Evolutionary conservation across 1,284 basidiomycete species (phyloP).

Genomic region (Marasmius oreades): DNA sequence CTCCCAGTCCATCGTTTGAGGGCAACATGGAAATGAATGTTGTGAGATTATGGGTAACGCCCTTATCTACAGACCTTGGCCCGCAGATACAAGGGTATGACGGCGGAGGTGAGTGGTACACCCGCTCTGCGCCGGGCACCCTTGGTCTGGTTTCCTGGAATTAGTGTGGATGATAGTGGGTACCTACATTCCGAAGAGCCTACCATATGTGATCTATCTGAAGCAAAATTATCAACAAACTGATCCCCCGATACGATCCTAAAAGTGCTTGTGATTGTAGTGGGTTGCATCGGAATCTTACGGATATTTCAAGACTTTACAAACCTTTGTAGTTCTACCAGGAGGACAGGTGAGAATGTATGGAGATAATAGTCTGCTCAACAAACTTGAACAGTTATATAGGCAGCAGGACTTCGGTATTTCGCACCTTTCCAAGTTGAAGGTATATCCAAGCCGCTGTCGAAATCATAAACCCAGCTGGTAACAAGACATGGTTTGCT

Average conservation of each 20-base stretch:
- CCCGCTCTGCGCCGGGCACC: constrained; percentile 3
- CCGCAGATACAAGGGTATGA: constrained; percentile 52
- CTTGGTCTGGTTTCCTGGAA: not conserved
- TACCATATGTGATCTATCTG: constrained; percentile 80
- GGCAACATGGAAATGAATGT: constrained; percentile 54
- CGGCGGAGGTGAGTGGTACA: constrained; percentile 44
- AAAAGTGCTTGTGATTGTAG: constrained; percentile 34
- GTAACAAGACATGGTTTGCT: constrained; percentile 1
- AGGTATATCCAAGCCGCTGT: constrained; percentile 46
- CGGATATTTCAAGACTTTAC: constrained; percentile 2
- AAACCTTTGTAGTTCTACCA: constrained; percentile 46
- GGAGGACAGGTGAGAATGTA: constrained; percentile 46
- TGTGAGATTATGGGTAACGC: constrained; percentile 56
- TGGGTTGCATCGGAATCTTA: not conserved
- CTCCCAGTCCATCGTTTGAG: constrained; percentile 27
- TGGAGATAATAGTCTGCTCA: constrained; percentile 47
- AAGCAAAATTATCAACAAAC: constrained; percentile 63
- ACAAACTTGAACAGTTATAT: not conserved
- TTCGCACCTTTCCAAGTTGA: constrained; percentile 45
- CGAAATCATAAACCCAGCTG: constrained; percentile 67
- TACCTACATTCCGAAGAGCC: constrained; percentile 10
- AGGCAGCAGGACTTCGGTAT: constrained; percentile 13
- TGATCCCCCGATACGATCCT: constrained; percentile 49
- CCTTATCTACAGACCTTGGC: constrained; percentile 32
- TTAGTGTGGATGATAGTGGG: not conserved